Conservation (phyloP, 306 rosid species). For the Heteromeles arbutifolia region DNA sequence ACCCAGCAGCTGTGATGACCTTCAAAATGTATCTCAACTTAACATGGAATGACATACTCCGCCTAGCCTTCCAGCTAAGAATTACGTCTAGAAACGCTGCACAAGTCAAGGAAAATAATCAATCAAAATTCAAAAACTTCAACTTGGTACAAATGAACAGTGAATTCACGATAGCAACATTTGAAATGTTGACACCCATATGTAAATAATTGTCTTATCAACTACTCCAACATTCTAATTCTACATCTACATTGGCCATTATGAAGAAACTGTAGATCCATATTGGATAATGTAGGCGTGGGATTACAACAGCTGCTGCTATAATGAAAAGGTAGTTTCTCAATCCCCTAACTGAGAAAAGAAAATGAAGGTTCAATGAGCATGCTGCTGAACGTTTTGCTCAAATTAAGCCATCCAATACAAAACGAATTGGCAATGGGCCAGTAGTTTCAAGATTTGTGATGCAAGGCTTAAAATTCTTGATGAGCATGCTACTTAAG, state of each 20-base stretch:
- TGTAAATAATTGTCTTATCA: background rate
- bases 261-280: background rate
- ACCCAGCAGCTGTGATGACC: slow-evolving; percentile 84
- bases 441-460: background rate
- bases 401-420: background rate
- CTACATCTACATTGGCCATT: background rate
- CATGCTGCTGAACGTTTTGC: background rate
- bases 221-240: background rate
- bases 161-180: background rate
- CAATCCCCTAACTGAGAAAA: background rate
- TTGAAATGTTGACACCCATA: background rate
- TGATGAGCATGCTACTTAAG: background rate
- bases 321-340: background rate
- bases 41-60: slow-evolving; percentile 77
- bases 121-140: background rate
- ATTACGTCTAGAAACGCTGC: slow-evolving; percentile 93
- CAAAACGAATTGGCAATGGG: background rate
- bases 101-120: slow-evolving; percentile 11
- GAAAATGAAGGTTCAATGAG: background rate
- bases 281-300: background rate
- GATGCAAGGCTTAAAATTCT: background rate
- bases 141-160: background rate
- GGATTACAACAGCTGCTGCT: background rate
- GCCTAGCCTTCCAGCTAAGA: slow-evolving; percentile 84
- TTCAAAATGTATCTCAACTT: slow-evolving; percentile 83